These are phyloP conservation scores for Mycena haematopus DNA, from an alignment of 768 basidiomycete genomes.

Conservation along the genomic window DNA sequence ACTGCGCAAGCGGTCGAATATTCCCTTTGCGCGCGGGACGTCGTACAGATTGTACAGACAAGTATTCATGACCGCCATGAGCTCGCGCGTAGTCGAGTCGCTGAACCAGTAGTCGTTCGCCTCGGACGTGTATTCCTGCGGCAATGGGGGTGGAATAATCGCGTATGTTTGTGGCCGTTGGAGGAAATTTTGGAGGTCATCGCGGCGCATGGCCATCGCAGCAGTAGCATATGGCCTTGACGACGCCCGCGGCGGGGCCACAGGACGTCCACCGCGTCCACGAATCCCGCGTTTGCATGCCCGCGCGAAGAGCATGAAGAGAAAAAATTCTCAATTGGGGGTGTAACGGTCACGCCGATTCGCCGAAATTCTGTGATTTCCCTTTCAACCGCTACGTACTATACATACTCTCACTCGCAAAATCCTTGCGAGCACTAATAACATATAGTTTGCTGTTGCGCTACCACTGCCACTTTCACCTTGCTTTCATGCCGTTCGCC, in stretches of 20 bases:
- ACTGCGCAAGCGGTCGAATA: conserved; percentile 70
- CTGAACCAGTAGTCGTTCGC: conserved; percentile 62
- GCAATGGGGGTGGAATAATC: conserved; percentile 71
- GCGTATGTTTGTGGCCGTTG: conserved; percentile 55
- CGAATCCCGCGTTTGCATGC: conserved; percentile 21
- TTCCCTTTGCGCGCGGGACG: conserved; percentile 73
- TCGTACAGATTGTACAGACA: conserved; percentile 81
- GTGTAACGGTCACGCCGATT: neutral
- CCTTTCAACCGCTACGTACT: too few relatives aligned
- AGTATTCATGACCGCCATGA: conserved; percentile 80
- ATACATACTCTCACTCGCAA: too few relatives aligned
- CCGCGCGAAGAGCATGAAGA: conserved; percentile 23
- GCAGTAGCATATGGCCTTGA: conserved; percentile 27
- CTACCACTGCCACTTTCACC: too few relatives aligned
- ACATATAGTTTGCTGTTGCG: too few relatives aligned
- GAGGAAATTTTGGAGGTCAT: conserved; percentile 60
- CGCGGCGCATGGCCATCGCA: conserved; percentile 16
- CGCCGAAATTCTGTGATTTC: conserved; percentile 9
- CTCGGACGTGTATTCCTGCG: conserved; percentile 48
- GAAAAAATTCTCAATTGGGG: neutral
- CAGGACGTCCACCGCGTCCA: conserved; percentile 14
- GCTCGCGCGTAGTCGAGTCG: conserved; percentile 71
- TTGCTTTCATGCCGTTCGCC: too few relatives aligned
- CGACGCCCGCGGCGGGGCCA: conserved; percentile 23
- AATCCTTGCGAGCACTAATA: too few relatives aligned